Percentiles rank a stretch among this genome's conserved stretches.
Conservation (phyloP, 2,329 filamentous ascomycete genomes). For the Colletotrichum endophyticum region DNA sequence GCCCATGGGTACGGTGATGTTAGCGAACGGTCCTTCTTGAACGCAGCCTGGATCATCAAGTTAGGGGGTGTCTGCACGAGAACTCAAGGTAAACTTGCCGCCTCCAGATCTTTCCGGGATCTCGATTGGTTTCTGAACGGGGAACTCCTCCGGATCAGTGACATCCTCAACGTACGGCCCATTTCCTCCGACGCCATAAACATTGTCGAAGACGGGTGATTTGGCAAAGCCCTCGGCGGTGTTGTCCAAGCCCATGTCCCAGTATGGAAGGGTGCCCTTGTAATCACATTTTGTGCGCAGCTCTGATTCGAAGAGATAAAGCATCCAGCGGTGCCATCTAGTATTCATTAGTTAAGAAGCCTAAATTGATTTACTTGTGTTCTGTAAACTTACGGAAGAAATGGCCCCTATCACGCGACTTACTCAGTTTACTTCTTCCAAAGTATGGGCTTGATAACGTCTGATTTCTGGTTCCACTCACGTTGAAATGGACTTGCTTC, state of each 20-base stretch:
- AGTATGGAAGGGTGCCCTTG: conserved; percentile 20
- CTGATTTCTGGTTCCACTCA: neutral
- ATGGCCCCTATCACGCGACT: neutral
- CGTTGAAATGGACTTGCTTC: conserved; percentile 23
- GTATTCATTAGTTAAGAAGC: neutral
- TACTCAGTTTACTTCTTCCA: neutral
- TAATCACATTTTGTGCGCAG: conserved; percentile 26
- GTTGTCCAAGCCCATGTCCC: neutral
- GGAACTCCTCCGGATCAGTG: neutral
- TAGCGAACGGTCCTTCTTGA: neutral
- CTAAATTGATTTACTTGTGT: no score
- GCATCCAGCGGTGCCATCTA: neutral
- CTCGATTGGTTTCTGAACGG: neutral
- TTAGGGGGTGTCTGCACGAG: accelerated
- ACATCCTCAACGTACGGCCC: conserved; percentile 1
- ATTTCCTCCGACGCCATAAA: conserved; percentile 18
- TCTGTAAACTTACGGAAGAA: neutral
- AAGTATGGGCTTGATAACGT: accelerated
- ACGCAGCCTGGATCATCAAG: neutral
- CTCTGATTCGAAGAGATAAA: conserved; percentile 19
- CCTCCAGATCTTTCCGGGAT: neutral
- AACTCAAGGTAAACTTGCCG: neutral
- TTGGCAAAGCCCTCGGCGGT: conserved; percentile 3
- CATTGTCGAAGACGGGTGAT: conserved; percentile 19
- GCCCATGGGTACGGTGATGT: neutral